phyloP scores from a whole-genome alignment of 768 basidiomycete species.

The Leucocoprinus birnbaumii region DNA sequence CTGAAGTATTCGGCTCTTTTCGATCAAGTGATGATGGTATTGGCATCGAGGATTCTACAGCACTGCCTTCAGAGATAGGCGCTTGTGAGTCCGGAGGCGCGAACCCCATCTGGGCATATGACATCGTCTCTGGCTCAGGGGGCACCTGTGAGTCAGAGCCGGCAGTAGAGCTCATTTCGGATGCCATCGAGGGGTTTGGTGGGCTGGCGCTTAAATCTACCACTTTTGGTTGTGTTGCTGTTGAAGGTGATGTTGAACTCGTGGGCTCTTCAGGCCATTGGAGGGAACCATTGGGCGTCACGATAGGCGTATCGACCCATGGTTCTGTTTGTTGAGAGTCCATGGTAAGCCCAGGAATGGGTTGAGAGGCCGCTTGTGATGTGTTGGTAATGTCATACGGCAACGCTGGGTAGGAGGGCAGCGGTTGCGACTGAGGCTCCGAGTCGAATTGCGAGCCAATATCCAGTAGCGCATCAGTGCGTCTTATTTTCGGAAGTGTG shows the following conservation, averaged over 20 bases:
- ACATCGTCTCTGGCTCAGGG: slow-evolving; percentile 25
- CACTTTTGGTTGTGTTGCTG: too few species aligned
- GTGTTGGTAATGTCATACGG: slow-evolving; percentile 1
- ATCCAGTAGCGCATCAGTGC: slow-evolving; percentile 13
- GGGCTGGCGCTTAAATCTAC: slow-evolving; percentile 19
- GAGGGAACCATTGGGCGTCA: slow-evolving; percentile 55
- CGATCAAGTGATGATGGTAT: neutral
- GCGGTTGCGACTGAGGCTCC: neutral
- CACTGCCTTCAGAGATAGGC: neutral
- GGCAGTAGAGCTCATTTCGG: slow-evolving; percentile 28
- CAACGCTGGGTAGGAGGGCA: neutral
- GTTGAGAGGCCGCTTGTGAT: neutral
- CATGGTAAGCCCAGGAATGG: neutral
- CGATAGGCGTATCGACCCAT: slow-evolving; percentile 47
- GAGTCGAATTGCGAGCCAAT: slow-evolving; percentile 1
- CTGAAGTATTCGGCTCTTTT: neutral
- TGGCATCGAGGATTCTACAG: neutral
- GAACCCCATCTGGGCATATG: slow-evolving; percentile 35
- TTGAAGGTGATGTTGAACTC: too few species aligned
- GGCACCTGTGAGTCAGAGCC: slow-evolving; percentile 18
- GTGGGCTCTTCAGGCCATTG: slow-evolving; percentile 28
- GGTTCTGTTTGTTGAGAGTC: slow-evolving; percentile 43
- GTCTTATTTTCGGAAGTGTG: slow-evolving; percentile 24
- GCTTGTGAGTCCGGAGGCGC: slow-evolving; percentile 12
- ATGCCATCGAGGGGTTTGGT: slow-evolving; percentile 30